Evolutionary conservation across 75 land plant genomes (phyloP).

Genomic region (Ceratopteris richardii): DNA sequence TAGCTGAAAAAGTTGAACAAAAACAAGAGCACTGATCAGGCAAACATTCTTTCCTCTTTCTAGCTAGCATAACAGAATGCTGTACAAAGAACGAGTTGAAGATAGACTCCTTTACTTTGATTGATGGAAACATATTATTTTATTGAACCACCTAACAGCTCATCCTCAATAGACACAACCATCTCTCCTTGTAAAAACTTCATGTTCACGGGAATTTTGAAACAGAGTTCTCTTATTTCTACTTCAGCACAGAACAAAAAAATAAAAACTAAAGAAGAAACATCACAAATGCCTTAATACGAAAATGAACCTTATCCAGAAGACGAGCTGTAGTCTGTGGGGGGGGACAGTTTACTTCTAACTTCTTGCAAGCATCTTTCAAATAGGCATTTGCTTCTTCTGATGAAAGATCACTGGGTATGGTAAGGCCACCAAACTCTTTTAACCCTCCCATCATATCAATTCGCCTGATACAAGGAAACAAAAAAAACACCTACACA

Average conservation of each 20-base stretch:
- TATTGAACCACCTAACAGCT: no score
- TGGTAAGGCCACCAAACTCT: constrained; percentile 44
- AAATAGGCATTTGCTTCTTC: constrained; percentile 72
- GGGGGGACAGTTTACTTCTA: constrained; percentile 84
- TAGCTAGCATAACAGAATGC: no score
- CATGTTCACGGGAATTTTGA: no score
- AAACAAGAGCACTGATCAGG: background rate
- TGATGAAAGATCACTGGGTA: constrained; percentile 65
- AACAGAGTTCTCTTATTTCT: no score
- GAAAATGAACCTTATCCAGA: constrained; percentile 69
- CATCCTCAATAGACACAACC: no score
- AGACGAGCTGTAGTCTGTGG: constrained; percentile 86
- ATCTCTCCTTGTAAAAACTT: no score
- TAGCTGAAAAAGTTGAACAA: constrained; percentile 34
- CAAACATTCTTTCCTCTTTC: background rate
- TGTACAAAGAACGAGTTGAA: no score
- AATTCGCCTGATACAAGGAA: constrained; percentile 50
- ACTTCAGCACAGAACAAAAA: no score
- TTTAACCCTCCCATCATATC: constrained; percentile 87
- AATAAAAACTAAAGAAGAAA: no score
- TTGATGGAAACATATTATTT: no score
- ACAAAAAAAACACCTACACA: no score
- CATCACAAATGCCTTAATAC: background rate
- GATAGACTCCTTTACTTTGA: no score
- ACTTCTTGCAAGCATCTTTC: constrained; percentile 50